Base-by-base conservation (phyloP, 2,329 filamentous ascomycete species). In the Epicoccum sorghinum region DNA sequence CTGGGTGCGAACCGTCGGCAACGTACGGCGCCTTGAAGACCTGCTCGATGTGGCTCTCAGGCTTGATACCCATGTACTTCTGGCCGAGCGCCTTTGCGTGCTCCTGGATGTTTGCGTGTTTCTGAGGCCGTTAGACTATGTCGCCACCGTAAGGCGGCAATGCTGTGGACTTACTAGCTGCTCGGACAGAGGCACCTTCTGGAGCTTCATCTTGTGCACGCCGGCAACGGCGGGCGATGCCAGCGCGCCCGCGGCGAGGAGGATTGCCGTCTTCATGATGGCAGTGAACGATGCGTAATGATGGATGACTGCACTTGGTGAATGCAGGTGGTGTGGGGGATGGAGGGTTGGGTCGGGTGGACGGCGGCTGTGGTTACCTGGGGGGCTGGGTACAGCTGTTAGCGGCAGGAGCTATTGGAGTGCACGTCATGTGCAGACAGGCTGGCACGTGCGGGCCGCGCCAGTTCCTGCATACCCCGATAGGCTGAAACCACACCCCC, bases 161-260 rank as follows among this genome's bases (percentile, higher is more conserved):
- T 55, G 58, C 55, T 30, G 56, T 57, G 33, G 55, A 82, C 89
- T 75, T 82, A 96, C 93, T 72, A 99, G 86, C 82, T 98, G 95
- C 77, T 98, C 91, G 44, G 88, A 85, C 55, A 99, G 82, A 65
- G 95, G 89, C 59, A 98, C 82, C 89, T 99, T 99, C 85, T 97
- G 90, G 72, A 99, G 88, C 85, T 96, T 95, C 85, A 97, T 89
- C 84, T 91, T 96, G 86, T 98, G 91, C 65, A 96, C 83, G 71
- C 87, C 91, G 68, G 91, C 93, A 74, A 90, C 85, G 75, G 89
- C 89, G 75, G 89, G 87, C 82, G 90, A 89, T 72, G 93, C 83
- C 83, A 96, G 86, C 81, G 88, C 83, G 71, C 88, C 87, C 79
- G 87, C 86, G 75, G 91, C 88, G 76, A 91, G 82, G 74, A 96